These are phyloP conservation scores for Exophiala alcalophila DNA, from an alignment of 2,329 filamentous ascomycete genomes.

Conservation along the genomic window DNA sequence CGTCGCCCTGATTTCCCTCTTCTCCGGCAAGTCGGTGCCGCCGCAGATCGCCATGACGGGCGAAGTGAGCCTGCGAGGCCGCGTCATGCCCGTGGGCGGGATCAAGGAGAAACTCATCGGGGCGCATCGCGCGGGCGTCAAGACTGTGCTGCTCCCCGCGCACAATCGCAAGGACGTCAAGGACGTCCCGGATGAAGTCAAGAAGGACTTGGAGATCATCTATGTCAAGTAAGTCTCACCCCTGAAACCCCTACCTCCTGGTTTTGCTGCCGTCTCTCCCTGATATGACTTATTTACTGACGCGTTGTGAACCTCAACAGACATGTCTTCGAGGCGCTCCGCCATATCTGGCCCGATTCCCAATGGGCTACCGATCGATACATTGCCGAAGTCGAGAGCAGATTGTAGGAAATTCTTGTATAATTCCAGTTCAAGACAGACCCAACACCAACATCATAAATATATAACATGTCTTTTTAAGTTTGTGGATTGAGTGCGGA, in stretches of 20 bases:
- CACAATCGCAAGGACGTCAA: slow-evolving; percentile 90
- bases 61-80: slow-evolving; percentile 74
- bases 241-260: slow-evolving; percentile 6
- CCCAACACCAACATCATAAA: too few species aligned
- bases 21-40: slow-evolving; percentile 79
- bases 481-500: too few species aligned
- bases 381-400: slow-evolving; percentile 70
- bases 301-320: slow-evolving; percentile 44
- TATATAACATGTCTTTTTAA: too few species aligned
- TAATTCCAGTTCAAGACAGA: too few species aligned
- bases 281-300: slow-evolving; percentile 17
- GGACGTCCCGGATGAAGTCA: slow-evolving; percentile 87
- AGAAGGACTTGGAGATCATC: slow-evolving; percentile 79
- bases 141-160: slow-evolving; percentile 83
- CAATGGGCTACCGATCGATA: slow-evolving; percentile 75
- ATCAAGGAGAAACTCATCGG: slow-evolving; percentile 99
- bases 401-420: slow-evolving; percentile 56
- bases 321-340: slow-evolving; percentile 92
- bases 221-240: slow-evolving; percentile 69
- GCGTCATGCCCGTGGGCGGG: slow-evolving; percentile 89
- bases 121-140: slow-evolving; percentile 86
- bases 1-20: slow-evolving; percentile 85
- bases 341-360: slow-evolving; percentile 84
- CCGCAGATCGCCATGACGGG: slow-evolving; percentile 94
- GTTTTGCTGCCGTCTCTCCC: slow-evolving; percentile 24